Base-by-base conservation (phyloP, 1,284 basidiomycete species). In the Peniophora sp. region DNA sequence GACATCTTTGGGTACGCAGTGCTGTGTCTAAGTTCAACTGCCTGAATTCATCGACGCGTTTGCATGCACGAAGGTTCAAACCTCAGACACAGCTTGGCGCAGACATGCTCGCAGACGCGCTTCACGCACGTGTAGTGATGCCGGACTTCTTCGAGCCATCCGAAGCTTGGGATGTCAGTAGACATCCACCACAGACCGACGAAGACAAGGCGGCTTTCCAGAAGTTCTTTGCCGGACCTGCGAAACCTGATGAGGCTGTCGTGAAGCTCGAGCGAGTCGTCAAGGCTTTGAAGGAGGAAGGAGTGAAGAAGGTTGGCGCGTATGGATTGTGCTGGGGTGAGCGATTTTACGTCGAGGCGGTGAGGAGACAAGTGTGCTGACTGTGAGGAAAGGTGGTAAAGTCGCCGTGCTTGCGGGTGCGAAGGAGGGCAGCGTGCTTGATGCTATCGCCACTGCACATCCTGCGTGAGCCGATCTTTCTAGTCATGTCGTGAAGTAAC, bases 311-410 rank as follows among this genome's bases (percentile, higher is more conserved):
- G 47, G 62, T 84, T 17, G 78, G 72, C 22, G 68, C 66, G 3
- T 80, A 77, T 57, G 79, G 78, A 1, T 74, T 76, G 63, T 85
- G 83, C 65, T 82, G 81, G 79, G 79, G 77, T 74, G 54, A 46
- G 65, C 56, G n/a, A n/a, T n/a, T n/a, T 48, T 27, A n/a, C 34
- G 10, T 34, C 20, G 23, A 17, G 12, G 17, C n/a, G 23, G 20
- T 18, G 23, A 23, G 18, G 39, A 24, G 14, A 23, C 17, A 18
- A 35, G 39, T 5, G 47, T 23, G 23, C 47, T 18, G n/a, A 22
- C 36, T 47, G 45, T 27, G 18, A n/a, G 9, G n/a, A 3, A 47
- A 75, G 76, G 78, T 50, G 80, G 76, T 1, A 82, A 82, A 62
- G 74, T 82, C 15, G 67, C 71, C 0, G 69, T 78, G 35, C 60